These are phyloP conservation scores for Omphalea diandra DNA, from an alignment of 441 rosid species.

Conservation along the genomic window DNA sequence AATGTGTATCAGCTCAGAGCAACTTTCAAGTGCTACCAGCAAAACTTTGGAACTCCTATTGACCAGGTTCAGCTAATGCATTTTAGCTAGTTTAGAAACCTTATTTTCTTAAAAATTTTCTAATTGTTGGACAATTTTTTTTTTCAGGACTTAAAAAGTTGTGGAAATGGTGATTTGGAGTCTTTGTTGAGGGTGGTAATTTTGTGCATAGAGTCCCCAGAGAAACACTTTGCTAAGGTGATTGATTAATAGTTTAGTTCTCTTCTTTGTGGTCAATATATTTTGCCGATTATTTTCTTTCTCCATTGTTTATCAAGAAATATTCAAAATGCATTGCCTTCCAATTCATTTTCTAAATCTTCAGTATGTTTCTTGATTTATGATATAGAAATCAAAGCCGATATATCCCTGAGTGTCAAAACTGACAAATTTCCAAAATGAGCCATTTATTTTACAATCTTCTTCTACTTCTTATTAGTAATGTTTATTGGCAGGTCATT, in stretches of 20 bases:
- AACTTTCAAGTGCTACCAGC: slow-evolving; percentile 62
- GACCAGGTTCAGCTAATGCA: slow-evolving; percentile 49
- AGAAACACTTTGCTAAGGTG: slow-evolving; percentile 88
- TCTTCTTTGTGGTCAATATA: background rate
- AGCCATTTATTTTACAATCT: background rate
- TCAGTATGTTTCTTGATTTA: background rate
- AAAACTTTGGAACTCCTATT: slow-evolving; percentile 49
- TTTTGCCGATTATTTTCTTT: background rate
- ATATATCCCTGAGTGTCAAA: background rate
- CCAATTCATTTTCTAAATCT: background rate
- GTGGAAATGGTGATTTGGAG: slow-evolving; percentile 59
- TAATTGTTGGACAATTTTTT: background rate
- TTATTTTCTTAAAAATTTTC: background rate
- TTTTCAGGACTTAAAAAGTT: slow-evolving; percentile 56
- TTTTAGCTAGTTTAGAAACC: background rate
- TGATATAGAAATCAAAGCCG: background rate
- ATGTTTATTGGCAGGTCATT: slow-evolving; percentile 43
- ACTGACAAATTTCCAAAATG: background rate
- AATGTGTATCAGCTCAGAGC: slow-evolving; percentile 70
- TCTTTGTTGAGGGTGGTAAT: slow-evolving; percentile 46
- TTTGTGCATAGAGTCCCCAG: slow-evolving; percentile 62
- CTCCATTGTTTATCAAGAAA: background rate
- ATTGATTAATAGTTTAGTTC: background rate
- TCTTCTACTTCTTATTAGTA: background rate
- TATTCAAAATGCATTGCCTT: background rate